Conservation (phyloP, 768 basidiomycete genomes). For the Hypsizygus marmoreus region DNA sequence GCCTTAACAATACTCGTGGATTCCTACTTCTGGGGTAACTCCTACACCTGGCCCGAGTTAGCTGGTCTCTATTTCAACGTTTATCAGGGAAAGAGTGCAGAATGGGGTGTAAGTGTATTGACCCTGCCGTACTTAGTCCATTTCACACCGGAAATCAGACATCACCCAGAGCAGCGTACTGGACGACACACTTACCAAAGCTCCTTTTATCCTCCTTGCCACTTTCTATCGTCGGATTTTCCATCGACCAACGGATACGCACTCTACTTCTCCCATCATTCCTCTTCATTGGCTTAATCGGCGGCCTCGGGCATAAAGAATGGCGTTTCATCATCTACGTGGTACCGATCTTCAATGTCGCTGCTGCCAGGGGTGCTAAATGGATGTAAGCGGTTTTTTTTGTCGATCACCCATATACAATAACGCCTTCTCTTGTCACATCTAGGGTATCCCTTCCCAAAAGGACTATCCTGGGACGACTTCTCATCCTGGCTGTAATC, state of each 20-base stretch:
- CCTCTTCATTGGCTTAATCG: constrained; percentile 63
- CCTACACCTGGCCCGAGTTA: constrained; percentile 86
- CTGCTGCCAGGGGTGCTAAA: constrained; percentile 66
- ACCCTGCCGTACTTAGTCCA: neutral
- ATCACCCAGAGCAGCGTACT: constrained; percentile 70
- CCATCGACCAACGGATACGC: constrained; percentile 50
- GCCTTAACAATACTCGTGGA: constrained; percentile 70
- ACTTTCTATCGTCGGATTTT: constrained; percentile 55
- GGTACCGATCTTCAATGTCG: constrained; percentile 79
- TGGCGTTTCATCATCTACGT: constrained; percentile 95
- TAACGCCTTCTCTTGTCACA: neutral
- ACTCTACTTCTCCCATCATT: constrained; percentile 53
- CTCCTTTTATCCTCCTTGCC: constrained; percentile 69
- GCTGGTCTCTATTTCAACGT: constrained; percentile 83
- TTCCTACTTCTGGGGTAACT: constrained; percentile 81
- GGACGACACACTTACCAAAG: constrained; percentile 71
- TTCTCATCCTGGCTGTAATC: constrained; percentile 48
- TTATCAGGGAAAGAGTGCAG: constrained; percentile 76
- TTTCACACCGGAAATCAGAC: constrained; percentile 41
- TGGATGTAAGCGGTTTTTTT: constrained; percentile 65
- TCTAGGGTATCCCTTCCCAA: constrained; percentile 52
- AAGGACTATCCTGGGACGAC: constrained; percentile 42
- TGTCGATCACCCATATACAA: neutral
- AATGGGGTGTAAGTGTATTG: constrained; percentile 82
- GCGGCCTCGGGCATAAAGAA: constrained; percentile 88